A percentile compares a stretch with the other conserved stretches of the same genome.
These are phyloP conservation scores for Ramularia collo-cygni DNA, from an alignment of 2,329 filamentous ascomycete species.

Conservation along the genomic window DNA sequence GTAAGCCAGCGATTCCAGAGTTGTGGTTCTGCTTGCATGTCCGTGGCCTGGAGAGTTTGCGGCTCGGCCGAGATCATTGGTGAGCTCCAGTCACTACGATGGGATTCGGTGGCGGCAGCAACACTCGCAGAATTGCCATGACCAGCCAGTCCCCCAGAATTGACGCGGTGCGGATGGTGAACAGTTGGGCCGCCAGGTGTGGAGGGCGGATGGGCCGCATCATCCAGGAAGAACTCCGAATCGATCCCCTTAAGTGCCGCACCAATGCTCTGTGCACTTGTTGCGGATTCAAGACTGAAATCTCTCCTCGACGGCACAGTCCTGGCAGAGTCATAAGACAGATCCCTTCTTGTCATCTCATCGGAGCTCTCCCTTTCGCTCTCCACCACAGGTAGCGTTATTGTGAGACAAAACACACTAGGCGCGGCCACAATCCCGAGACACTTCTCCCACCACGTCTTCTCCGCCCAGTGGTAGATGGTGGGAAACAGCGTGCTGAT, in stretches of 20 bases:
- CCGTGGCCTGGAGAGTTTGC: slow-evolving; percentile 6
- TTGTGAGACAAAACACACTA: slow-evolving; percentile 80
- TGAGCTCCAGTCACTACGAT: slow-evolving; percentile 19
- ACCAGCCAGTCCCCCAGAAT: slow-evolving; percentile 19
- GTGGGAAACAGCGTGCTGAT: slow-evolving; percentile 78
- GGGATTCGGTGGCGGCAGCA: slow-evolving; percentile 23
- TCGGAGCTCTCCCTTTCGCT: slow-evolving; percentile 38
- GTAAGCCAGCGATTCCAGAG: slow-evolving; percentile 90
- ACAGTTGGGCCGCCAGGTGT: too few relatives aligned
- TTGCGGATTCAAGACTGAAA: background rate
- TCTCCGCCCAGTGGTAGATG: slow-evolving; percentile 71
- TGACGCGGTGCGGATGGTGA: slow-evolving; percentile 12
- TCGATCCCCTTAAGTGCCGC: slow-evolving; percentile 12
- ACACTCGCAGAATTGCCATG: slow-evolving; percentile 31
- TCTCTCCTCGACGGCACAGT: slow-evolving; percentile 4
- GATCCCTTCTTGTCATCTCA: slow-evolving; percentile 3
- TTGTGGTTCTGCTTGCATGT: slow-evolving; percentile 11
- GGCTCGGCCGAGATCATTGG: slow-evolving; percentile 9
- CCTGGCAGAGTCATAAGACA: slow-evolving; percentile 5
- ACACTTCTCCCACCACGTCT: slow-evolving; percentile 76
- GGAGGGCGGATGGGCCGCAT: background rate
- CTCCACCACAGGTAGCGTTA: slow-evolving; percentile 88
- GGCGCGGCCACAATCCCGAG: slow-evolving; percentile 79
- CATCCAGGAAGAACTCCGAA: slow-evolving; percentile 12
- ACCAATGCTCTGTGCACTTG: slow-evolving; percentile 11